Base-by-base conservation (phyloP, 1,284 basidiomycete genomes). In the Phenoliferia sp. region DNA sequence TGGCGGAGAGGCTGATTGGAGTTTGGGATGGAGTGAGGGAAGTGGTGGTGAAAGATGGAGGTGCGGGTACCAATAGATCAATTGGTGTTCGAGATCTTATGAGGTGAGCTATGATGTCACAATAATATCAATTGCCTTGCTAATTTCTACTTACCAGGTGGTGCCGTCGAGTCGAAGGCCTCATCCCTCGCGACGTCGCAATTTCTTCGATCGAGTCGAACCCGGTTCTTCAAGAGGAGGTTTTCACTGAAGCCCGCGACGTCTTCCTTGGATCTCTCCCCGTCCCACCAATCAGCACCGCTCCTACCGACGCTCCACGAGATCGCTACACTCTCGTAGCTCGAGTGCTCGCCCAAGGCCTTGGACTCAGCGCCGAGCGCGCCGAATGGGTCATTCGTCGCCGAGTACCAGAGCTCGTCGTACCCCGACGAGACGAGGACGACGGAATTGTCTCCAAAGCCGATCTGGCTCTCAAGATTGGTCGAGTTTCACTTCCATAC, bases 181-280 rank as follows among this genome's bases (percentile, higher is more conserved):
- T 90, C 12, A 77, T 92, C 0, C 86, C 89, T 0, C 64, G 78
- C 28, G 65, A 70, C 22, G 55, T 74, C 39, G 34, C 28, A 36
- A 64, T 76, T 35, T 16, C 60, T 0, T 71, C 71, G 1, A 67
- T 76, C 63, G 64, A 64, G 0, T 59, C 68, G n/a, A 92, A 94
- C 77, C 86, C 89, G 4, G 80, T 85, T 0, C 78, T 94, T 15
- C 88, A 94, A 65, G 95, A 99, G 77, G 91, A 95, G 65, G 87
- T 96, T 31, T 94, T 90, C 74, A 83, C 94, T 55, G 92, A 96
- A 77, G 92, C 91, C 0, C 85, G 89, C 32, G 96, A 99, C 78
- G 86, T 96, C 32, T 98, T 99, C 80, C 90, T 98, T 70, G 93
- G 92, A 29, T 83, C 85, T 32, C 87, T 70, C 9, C 71, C 57